A percentile compares a stretch with the other conserved stretches of the same genome.
Evolutionary conservation across 2,329 filamentous ascomycete species (phyloP).

Genomic region (Ophiostoma perfectum): DNA sequence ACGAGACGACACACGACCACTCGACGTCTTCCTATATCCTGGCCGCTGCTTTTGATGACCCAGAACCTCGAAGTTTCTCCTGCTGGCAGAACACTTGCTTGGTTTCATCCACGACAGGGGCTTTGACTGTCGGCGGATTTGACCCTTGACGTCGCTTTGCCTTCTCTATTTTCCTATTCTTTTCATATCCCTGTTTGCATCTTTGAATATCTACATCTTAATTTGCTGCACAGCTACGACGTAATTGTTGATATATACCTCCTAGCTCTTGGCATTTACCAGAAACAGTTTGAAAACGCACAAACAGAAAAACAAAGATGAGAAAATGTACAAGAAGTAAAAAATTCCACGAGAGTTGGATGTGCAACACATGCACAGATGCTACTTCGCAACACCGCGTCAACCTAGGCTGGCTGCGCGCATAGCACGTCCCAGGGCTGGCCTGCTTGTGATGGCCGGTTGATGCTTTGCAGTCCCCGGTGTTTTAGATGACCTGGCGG

Average conservation of each 20-base stretch:
- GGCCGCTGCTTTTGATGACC: not conserved
- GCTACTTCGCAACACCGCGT: too few relatives aligned
- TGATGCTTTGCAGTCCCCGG: too few relatives aligned
- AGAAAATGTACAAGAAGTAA: not conserved
- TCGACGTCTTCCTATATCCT: not conserved
- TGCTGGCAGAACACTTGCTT: not conserved
- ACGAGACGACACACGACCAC: not conserved
- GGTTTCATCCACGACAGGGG: slow-evolving; percentile 7
- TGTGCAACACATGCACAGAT: too few relatives aligned
- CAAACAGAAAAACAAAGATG: not conserved
- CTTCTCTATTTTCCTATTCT: not conserved
- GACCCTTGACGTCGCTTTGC: not conserved
- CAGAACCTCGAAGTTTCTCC: not conserved
- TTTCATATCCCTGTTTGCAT: not conserved
- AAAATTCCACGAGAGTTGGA: too few relatives aligned
- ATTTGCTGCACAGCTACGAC: not conserved
- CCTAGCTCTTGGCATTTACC: not conserved
- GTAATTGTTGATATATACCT: not conserved
- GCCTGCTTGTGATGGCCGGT: too few relatives aligned
- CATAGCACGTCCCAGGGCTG: too few relatives aligned
- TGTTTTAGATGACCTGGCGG: too few relatives aligned
- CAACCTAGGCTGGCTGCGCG: too few relatives aligned
- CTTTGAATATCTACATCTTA: not conserved
- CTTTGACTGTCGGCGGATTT: not conserved
- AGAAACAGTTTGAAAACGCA: not conserved